Percentiles rank a stretch among this genome's conserved stretches.
These are phyloP conservation scores for Fusarium beomiforme DNA, from an alignment of 2,329 filamentous ascomycete species.

Conservation along the genomic window DNA sequence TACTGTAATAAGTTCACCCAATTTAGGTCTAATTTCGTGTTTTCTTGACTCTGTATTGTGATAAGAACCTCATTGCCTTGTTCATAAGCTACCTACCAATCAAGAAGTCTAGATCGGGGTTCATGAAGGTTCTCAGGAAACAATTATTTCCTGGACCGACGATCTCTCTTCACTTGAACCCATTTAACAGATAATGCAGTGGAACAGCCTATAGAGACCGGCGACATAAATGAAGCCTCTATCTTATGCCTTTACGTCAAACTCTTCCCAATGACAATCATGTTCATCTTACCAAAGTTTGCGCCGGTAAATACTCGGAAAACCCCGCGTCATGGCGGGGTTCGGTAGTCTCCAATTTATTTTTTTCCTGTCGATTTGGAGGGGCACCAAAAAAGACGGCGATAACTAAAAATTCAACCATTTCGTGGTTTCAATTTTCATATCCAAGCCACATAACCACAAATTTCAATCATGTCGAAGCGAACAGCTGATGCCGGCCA, in stretches of 20 bases:
- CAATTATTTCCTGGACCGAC: no score
- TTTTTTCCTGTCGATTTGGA: constrained; percentile 34
- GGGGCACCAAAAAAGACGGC: constrained; percentile 30
- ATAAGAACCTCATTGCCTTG: no score
- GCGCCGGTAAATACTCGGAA: constrained; percentile 33
- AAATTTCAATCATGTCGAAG: constrained; percentile 63
- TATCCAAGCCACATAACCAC: background rate
- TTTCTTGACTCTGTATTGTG: no score
- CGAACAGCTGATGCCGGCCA: constrained; percentile 63
- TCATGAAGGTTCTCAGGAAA: no score
- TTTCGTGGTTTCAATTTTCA: constrained; percentile 20
- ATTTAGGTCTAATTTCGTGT: no score
- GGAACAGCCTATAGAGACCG: no score
- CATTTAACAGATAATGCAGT: no score
- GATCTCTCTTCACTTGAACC: no score
- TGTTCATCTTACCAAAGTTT: background rate
- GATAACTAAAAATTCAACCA: constrained; percentile 25
- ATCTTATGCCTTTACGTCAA: no score
- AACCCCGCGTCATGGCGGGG: constrained; percentile 37
- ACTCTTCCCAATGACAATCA: background rate
- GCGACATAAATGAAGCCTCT: background rate
- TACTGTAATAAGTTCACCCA: background rate
- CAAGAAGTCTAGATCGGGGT: no score
- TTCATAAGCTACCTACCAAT: no score
- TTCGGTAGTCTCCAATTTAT: constrained; percentile 25